Percentiles rank a stretch among this genome's conserved stretches.
phyloP scores from a whole-genome alignment of 83 land plant genomes.

The Larix sibirica region DNA sequence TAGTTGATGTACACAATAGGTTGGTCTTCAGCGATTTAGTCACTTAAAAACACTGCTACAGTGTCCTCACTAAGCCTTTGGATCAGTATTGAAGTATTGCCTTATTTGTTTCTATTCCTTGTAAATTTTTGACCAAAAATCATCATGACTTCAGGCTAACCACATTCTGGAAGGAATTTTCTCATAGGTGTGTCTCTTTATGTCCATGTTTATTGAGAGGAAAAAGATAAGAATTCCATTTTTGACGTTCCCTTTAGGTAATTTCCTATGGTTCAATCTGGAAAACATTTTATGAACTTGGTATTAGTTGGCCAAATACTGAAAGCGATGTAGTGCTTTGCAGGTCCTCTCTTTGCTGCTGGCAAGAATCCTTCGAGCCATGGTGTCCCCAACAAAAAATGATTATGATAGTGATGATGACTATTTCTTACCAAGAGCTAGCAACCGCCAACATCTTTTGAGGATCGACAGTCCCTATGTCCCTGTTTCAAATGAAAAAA shows the following conservation, averaged over 20 bases:
- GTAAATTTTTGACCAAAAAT: not conserved
- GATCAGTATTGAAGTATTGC: not conserved
- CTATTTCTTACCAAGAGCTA: slow-evolving; percentile 24
- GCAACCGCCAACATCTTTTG: slow-evolving; percentile 48
- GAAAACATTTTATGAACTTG: not conserved
- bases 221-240: not conserved
- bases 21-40: not conserved
- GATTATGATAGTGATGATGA: slow-evolving; percentile 58
- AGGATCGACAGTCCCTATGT: slow-evolving; percentile 24
- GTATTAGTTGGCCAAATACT: not conserved
- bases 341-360: slow-evolving; percentile 58
- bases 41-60: no score
- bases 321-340: not conserved
- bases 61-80: not conserved
- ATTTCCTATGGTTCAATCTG: not conserved
- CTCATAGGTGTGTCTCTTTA: not conserved
- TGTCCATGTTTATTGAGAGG: not conserved
- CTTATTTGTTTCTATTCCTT: not conserved
- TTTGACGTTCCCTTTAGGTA: not conserved
- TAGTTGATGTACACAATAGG: not conserved
- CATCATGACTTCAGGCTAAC: not conserved
- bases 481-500: slow-evolving; percentile 19
- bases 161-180: not conserved
- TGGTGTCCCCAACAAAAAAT: slow-evolving; percentile 32
- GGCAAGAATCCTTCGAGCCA: slow-evolving; percentile 38